Conservation (phyloP, 441 rosid species). For the Pelargonium australe region DNA sequence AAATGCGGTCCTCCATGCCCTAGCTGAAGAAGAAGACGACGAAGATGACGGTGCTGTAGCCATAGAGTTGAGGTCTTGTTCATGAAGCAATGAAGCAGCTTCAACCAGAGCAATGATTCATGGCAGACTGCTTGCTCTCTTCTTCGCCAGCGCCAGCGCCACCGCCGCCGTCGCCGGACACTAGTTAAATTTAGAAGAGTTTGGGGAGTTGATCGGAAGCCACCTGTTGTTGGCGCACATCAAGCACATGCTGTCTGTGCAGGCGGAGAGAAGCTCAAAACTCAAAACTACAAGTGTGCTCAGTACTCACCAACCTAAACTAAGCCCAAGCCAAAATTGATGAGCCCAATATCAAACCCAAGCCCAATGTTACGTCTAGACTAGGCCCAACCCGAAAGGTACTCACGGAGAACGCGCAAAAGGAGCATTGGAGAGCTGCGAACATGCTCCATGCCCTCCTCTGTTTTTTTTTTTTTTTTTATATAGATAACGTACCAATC, state of each 20-base stretch:
- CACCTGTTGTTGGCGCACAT: neutral
- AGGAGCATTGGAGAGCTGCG: too few relatives aligned
- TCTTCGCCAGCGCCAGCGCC: neutral
- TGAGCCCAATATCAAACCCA: neutral
- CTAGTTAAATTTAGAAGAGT: neutral
- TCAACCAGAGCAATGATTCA: neutral
- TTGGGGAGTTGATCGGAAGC: constrained; percentile 3
- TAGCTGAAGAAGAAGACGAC: constrained; percentile 13
- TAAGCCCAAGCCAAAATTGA: neutral
- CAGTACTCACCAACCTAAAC: too few relatives aligned
- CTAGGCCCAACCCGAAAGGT: too few relatives aligned
- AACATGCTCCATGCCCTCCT: too few relatives aligned
- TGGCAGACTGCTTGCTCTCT: neutral
- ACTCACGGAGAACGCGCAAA: too few relatives aligned
- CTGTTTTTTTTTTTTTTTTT: too few relatives aligned
- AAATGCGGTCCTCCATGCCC: constrained; percentile 28
- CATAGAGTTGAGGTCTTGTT: constrained; percentile 9
- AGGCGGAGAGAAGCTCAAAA: constrained; percentile 2
- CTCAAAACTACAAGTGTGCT: too few relatives aligned
- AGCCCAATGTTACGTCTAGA: neutral
- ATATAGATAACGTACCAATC: too few relatives aligned
- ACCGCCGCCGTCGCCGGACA: neutral
- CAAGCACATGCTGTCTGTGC: neutral
- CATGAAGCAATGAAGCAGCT: constrained; percentile 2
- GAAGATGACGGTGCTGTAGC: constrained; percentile 14